Base-by-base conservation (phyloP, 2,329 filamentous ascomycete genomes). In the Trichoderma sp. region DNA sequence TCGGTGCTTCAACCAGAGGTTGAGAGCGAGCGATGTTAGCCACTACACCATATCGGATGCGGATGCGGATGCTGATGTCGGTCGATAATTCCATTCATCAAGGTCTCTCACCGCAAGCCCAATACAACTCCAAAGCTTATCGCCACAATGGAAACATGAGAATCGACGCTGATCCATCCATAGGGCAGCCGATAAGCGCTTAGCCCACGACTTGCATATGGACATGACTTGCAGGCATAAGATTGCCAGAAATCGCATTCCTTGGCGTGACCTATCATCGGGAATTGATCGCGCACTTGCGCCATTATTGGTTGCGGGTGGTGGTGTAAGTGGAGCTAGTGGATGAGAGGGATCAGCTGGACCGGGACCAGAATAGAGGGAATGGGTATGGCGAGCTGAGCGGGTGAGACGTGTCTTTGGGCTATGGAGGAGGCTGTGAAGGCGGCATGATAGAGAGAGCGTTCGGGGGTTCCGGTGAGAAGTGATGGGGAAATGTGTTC, bases 21-120 rank as follows among this genome's bases (percentile, higher is more conserved):
- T 77, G 74, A 76, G 75, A 76, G 75, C 74, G 75, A 76, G 74
- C 75, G 75, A 77, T 77, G 75, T 76, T 77, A 76, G 75, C 75
- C 75, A 76, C 75, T 76, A 76, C 75, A 76, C 75, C 75, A 77
- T 76, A 75, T 73, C 75, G 75, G 75, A 77, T 34, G 5, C 52
- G 50, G 6, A 32, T 74, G 42, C 6, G 9, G 35, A 29, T 59
- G 45, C 60, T 17, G 13, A 13, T 13, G 9, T 25, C 12, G 17
- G 25, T 12, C 9, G 35, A 64, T n/a, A 64, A 54, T 42, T 34
- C 6, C 25, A 54, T 34, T 35, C 60, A 54, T 64, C n/a, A 64
- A 42, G 39, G 25, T 48, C 25, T 15, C 27, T 27, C 12, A 48
- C 17, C 25, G 37, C n/a, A 9, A 52, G 34, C 9, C 25, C 15